Percentiles rank a stretch among this genome's conserved stretches.
Conservation (phyloP, 169 alveolate genomes). For the Amoebophrya sp. region DNA sequence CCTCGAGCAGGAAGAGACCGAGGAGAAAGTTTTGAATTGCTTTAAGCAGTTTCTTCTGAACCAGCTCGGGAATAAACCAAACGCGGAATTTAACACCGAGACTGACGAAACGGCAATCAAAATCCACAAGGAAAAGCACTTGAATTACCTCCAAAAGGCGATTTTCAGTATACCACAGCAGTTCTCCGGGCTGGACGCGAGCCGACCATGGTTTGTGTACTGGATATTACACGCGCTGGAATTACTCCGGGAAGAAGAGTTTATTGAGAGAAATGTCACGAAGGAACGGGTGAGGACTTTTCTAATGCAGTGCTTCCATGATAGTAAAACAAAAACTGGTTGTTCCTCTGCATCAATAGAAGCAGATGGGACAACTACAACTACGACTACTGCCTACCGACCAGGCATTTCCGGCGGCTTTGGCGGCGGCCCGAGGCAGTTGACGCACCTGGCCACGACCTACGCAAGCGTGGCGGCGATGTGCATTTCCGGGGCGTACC, state of each 20-base stretch:
- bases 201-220: slow-evolving; percentile 48
- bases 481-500: background rate
- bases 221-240: slow-evolving; percentile 45
- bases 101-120: background rate
- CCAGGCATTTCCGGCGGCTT: slow-evolving; percentile 54
- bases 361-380: too few species aligned
- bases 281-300: background rate
- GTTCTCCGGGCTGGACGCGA: slow-evolving; percentile 40
- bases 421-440: slow-evolving; percentile 54
- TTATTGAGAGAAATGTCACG: too few species aligned
- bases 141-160: background rate
- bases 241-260: slow-evolving; percentile 30
- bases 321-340: too few species aligned
- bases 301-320: background rate
- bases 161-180: background rate
- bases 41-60: background rate
- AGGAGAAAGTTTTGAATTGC: background rate
- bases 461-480: slow-evolving; percentile 49
- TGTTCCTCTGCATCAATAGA: too few species aligned
- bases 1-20: background rate
- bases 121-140: background rate
- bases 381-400: too few species aligned
- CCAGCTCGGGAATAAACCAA: background rate
- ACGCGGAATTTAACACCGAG: too few species aligned
- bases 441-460: slow-evolving; percentile 51